Evolutionary conservation across 768 basidiomycete genomes (phyloP).

Genomic region (Cystofilobasidium capitatum): DNA sequence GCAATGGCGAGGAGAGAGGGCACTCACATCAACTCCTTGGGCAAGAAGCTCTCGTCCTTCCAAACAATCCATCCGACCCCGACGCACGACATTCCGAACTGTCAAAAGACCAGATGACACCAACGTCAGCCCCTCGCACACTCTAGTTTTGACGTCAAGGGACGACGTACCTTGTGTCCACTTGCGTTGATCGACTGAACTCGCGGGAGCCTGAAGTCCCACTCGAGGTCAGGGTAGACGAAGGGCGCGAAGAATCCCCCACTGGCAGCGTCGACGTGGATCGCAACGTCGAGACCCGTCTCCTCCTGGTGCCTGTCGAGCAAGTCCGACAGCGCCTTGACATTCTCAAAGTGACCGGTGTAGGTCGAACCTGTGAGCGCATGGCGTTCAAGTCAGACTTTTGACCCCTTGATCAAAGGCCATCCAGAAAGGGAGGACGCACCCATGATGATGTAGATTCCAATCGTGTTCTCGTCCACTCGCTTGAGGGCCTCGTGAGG

Average conservation of each 20-base stretch:
- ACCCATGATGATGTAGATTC: conserved; percentile 53
- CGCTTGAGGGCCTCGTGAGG: conserved; percentile 55
- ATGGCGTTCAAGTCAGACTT: conserved; percentile 29
- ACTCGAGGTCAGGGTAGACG: conserved; percentile 33
- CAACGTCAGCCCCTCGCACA: no score
- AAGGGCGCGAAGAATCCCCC: conserved; percentile 29
- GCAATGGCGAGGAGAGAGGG: conserved; percentile 31
- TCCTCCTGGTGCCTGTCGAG: conserved; percentile 40
- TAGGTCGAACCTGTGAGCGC: conserved; percentile 43
- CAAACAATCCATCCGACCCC: conserved; percentile 39
- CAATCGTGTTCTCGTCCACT: conserved; percentile 60
- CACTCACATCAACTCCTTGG: conserved; percentile 36
- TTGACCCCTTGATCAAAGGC: conserved; percentile 37
- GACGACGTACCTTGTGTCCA: conserved; percentile 27
- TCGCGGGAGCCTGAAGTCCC: conserved; percentile 36
- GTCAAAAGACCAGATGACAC: no score
- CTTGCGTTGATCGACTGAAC: conserved; percentile 40
- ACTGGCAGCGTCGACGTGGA: conserved; percentile 29
- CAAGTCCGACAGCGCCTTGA: conserved; percentile 66
- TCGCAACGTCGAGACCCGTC: conserved; percentile 33
- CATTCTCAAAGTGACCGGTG: conserved; percentile 62
- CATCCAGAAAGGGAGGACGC: neutral
- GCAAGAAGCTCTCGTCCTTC: conserved; percentile 35
- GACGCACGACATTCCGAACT: conserved; percentile 29
- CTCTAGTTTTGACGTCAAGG: no score